Base-by-base conservation (phyloP, 2,329 filamentous ascomycete genomes). In the Fusarium devonianum region DNA sequence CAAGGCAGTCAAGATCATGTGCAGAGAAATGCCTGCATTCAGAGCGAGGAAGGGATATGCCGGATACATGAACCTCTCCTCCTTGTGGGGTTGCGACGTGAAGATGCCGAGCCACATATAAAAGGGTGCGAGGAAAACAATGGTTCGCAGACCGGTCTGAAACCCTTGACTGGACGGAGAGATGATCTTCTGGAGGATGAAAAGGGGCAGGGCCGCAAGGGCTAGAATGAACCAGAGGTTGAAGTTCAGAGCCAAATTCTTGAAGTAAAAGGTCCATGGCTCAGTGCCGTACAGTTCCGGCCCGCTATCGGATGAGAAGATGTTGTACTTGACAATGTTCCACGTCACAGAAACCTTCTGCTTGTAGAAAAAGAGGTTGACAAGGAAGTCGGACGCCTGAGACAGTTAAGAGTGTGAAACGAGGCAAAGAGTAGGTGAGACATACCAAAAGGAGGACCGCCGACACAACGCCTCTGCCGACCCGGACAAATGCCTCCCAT, bases 21-120 rank as follows among this genome's bases (percentile, higher is more conserved):
- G 92, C 25, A 95, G 76, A 4, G 90, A 83, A 42, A 97, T 82
- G 7, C 93, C 89, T 3, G 92, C 92, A 65, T 96, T 97, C 25
- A 99, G 78, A 0, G 89, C 88, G 26, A 99, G 78, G 56, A 93
- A 91, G 1, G 94, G 94, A 66, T 99, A 99, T 2, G 85, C 89
- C 0, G 94, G 94, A 66, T 96, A 99, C 92, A 99, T 97, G 76
- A 99, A 99, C 6, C 94, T 82, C 73, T 99, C 94, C 70, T 99
- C 94, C 67, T 99, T 99, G 75, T 99, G 94, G 12, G 94, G 90
- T 69, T 99, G 94, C 7, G 88, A 69, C 0, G 90, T 93, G 74
- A 99, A 97, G 55, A 97, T 94, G 4, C 75, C 83, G 19, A 99
- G 81, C 94, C 94, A 99, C 67, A 97, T 80, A 69, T 97, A 99